phyloP scores from a whole-genome alignment of 2,329 filamentous ascomycete species.

The Epichloe sp. region DNA sequence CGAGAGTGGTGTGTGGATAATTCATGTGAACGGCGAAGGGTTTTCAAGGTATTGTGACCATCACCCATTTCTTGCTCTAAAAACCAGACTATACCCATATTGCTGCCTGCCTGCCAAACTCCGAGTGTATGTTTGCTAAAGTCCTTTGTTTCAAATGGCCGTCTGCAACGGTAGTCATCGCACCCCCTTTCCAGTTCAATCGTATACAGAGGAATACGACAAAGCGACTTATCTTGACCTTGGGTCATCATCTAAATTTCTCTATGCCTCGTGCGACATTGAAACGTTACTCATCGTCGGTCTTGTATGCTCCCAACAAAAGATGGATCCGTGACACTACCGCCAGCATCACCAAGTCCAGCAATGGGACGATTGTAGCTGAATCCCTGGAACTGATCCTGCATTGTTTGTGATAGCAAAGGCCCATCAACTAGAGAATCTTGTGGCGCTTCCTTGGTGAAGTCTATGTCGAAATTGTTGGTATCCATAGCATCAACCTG shows the following conservation, averaged over 20 bases:
- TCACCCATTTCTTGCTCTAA: slow-evolving; percentile 1
- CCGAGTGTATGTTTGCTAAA: slow-evolving; percentile 5
- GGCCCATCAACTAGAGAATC: slow-evolving; percentile 91
- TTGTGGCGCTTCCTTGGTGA: slow-evolving; percentile 77
- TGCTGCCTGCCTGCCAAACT: slow-evolving; percentile 9
- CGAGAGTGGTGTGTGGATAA: background rate
- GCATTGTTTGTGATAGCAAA: slow-evolving; percentile 85
- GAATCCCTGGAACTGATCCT: slow-evolving; percentile 92
- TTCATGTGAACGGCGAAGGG: background rate
- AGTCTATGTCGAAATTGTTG: slow-evolving; percentile 83
- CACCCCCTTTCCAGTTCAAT: background rate
- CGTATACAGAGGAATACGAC: background rate
- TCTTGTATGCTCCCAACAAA: slow-evolving; percentile 51
- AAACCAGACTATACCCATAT: slow-evolving; percentile 2
- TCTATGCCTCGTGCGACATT: background rate
- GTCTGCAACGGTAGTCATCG: background rate
- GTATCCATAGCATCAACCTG: slow-evolving; percentile 80
- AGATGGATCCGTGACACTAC: slow-evolving; percentile 80
- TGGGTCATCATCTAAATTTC: background rate
- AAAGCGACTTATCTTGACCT: background rate
- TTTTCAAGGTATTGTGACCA: background rate
- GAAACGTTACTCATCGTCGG: slow-evolving; percentile 16
- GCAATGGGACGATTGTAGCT: slow-evolving; percentile 95
- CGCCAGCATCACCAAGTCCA: slow-evolving; percentile 82
- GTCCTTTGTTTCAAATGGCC: background rate